These are phyloP conservation scores for Inonotus hispidus DNA, from an alignment of 1,284 basidiomycete genomes.

Conservation along the genomic window DNA sequence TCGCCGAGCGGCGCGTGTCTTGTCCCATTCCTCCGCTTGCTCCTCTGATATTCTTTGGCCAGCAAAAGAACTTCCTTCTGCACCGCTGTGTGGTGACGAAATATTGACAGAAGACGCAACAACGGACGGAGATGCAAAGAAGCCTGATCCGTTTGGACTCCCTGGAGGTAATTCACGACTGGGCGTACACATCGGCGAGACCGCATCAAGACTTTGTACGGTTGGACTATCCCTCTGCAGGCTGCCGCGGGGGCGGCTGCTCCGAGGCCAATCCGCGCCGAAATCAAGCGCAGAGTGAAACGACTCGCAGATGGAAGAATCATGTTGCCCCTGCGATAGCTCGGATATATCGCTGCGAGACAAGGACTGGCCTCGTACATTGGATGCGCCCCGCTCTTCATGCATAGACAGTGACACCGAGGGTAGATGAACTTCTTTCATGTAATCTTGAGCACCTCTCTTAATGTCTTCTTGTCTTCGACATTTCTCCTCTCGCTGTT, in stretches of 20 bases:
- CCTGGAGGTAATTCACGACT: neutral
- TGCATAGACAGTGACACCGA: conserved; percentile 41
- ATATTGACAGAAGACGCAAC: neutral
- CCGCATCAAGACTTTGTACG: conserved; percentile 5
- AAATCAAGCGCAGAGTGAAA: conserved; percentile 64
- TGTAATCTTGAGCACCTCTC: conserved; percentile 44
- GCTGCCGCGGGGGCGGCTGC: conserved; percentile 30
- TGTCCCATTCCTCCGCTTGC: conserved; percentile 79
- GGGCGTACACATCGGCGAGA: neutral
- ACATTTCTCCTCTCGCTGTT: conserved; percentile 61
- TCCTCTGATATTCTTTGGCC: conserved; percentile 35
- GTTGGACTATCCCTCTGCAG: neutral
- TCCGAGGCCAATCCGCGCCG: conserved; percentile 41
- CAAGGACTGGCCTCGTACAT: conserved; percentile 20
- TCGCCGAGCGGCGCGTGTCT: conserved; percentile 75
- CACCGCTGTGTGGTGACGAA: neutral
- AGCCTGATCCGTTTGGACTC: neutral
- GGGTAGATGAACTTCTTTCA: conserved; percentile 25
- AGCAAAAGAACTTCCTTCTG: neutral
- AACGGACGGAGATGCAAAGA: neutral
- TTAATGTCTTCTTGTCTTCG: conserved; percentile 57
- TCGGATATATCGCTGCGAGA: conserved; percentile 22
- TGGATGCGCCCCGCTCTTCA: conserved; percentile 28
- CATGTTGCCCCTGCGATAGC: conserved; percentile 33
- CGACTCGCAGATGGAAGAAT: conserved; percentile 49